A percentile compares a stretch with the other conserved stretches of the same genome.
Evolutionary conservation across 805 yeast genomes (phyloP).

Genomic region (Tetrapisispora nanseiensis): DNA sequence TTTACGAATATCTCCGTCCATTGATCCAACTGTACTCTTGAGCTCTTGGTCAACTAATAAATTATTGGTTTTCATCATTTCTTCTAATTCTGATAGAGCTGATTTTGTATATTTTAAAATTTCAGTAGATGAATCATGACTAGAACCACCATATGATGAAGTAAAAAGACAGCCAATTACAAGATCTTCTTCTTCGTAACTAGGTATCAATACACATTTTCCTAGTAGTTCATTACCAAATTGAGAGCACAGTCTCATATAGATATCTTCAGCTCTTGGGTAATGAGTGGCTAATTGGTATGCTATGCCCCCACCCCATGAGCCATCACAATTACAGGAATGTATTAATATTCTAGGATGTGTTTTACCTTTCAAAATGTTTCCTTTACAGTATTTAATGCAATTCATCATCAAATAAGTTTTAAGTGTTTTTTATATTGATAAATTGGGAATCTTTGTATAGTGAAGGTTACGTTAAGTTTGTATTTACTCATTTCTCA

Average conservation of each 20-base stretch:
- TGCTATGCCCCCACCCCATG: slow-evolving; percentile 86
- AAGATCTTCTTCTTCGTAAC: slow-evolving; percentile 11
- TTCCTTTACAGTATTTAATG: slow-evolving; percentile 14
- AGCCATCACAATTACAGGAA: slow-evolving; percentile 69
- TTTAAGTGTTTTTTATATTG: no score
- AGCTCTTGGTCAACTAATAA: background rate
- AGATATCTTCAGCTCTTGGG: slow-evolving; percentile 46
- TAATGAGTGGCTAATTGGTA: slow-evolving; percentile 41
- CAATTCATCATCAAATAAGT: slow-evolving; percentile 11
- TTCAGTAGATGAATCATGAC: slow-evolving; percentile 33
- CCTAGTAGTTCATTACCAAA: slow-evolving; percentile 37
- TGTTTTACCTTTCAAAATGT: slow-evolving; percentile 8
- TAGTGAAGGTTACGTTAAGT: no score
- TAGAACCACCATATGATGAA: slow-evolving; percentile 41
- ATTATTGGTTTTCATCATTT: slow-evolving; percentile 1
- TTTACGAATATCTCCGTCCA: slow-evolving; percentile 3
- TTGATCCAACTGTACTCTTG: background rate
- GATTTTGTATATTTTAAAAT: slow-evolving; percentile 43
- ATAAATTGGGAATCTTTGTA: no score
- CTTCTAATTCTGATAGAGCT: slow-evolving; percentile 40
- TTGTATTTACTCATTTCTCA: no score
- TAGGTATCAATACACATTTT: slow-evolving; percentile 23
- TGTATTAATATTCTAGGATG: slow-evolving; percentile 50
- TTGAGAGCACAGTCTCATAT: slow-evolving; percentile 27
- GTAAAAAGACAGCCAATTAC: slow-evolving; percentile 66